These are phyloP conservation scores for Irpex sp. DNA, from an alignment of 1,284 basidiomycete species.

Conservation along the genomic window DNA sequence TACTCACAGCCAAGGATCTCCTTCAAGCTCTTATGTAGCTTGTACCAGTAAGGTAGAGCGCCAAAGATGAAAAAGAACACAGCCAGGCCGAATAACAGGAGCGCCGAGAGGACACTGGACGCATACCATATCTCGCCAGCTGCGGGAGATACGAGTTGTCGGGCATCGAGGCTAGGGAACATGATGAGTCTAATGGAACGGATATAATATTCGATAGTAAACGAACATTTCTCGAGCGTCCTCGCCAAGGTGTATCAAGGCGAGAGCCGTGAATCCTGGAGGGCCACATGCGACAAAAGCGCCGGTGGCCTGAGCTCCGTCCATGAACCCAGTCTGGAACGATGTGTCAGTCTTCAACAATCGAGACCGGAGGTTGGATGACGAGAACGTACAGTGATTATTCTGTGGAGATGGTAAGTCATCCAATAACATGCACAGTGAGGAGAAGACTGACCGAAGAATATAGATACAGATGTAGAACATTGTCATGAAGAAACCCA, in stretches of 20 bases:
- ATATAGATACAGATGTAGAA: conserved; percentile 51
- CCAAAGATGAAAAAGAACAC: conserved; percentile 47
- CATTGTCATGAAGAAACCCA: conserved; percentile 50
- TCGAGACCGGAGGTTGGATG: not conserved
- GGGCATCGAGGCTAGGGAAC: not conserved
- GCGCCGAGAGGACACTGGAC: conserved; percentile 33
- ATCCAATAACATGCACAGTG: not conserved
- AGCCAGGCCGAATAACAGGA: conserved; percentile 45
- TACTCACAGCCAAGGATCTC: conserved; percentile 47
- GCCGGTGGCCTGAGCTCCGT: conserved; percentile 47
- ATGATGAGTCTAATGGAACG: not conserved
- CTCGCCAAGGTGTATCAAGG: conserved; percentile 41
- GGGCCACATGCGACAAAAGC: conserved; percentile 48
- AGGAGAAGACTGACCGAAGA: conserved; percentile 32
- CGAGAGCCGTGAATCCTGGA: conserved; percentile 47
- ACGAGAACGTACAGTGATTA: conserved; percentile 34
- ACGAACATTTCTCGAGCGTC: conserved; percentile 36
- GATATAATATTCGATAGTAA: not conserved
- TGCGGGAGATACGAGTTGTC: conserved; percentile 7
- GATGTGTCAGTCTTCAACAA: not conserved
- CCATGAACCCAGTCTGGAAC: conserved; percentile 41
- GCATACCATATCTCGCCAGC: conserved; percentile 42
- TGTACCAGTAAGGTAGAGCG: conserved; percentile 47
- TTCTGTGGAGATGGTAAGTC: conserved; percentile 21
- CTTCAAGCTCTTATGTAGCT: conserved; percentile 41